Conservation (phyloP, 2,329 filamentous ascomycete genomes). For the Claviceps spartinae region DNA sequence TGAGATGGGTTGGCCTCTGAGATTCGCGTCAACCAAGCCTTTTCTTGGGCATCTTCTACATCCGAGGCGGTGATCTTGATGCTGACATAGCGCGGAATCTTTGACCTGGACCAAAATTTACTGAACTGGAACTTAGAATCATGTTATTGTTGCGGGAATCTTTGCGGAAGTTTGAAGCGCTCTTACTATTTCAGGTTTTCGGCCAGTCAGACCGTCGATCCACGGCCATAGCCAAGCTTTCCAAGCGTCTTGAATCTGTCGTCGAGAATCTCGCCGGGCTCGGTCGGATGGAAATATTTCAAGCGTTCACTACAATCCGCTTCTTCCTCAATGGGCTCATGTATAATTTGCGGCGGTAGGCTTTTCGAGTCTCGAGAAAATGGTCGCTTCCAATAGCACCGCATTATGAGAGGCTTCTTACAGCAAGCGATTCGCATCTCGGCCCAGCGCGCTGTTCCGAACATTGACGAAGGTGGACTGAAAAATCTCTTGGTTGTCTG, state of each 20-base stretch:
- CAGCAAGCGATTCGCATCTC: no score
- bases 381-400: no score
- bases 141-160: no score
- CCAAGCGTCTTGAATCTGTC: conserved; percentile 20
- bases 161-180: no score
- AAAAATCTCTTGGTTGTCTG: no score
- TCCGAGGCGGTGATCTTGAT: not conserved
- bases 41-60: conserved; percentile 7
- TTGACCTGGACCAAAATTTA: no score
- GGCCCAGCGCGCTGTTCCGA: no score
- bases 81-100: no score
- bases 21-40: conserved; percentile 6
- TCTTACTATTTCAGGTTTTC: conserved; percentile 8
- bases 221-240: conserved; percentile 20
- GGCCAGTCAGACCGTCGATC: conserved; percentile 17
- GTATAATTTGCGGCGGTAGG: not conserved
- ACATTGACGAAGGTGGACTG: no score
- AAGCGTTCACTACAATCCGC: conserved; percentile 6
- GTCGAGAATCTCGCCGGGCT: conserved; percentile 16
- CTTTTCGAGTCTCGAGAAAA: no score
- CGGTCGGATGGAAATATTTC: conserved; percentile 8
- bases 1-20: conserved; percentile 8
- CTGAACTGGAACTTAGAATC: no score
- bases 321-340: conserved; percentile 11
- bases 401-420: no score